These are phyloP conservation scores for Wickerhamomyces subpelliculosus DNA, from an alignment of 805 yeast genomes.

Conservation along the genomic window DNA sequence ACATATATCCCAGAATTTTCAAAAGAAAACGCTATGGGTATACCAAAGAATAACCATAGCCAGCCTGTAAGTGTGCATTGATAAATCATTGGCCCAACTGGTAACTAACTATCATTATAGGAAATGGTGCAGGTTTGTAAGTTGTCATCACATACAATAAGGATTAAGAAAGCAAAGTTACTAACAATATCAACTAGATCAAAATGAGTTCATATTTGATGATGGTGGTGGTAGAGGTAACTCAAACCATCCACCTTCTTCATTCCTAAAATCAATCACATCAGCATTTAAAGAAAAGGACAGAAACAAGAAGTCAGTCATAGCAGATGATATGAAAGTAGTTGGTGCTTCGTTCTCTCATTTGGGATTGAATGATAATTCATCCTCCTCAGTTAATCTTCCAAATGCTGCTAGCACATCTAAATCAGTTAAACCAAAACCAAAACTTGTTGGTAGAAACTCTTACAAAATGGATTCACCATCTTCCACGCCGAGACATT, in stretches of 20 bases:
- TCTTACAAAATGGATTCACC: constrained; percentile 8
- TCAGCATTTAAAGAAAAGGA: constrained; percentile 22
- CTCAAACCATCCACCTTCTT: constrained; percentile 38
- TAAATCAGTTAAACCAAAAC: constrained; percentile 3
- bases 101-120: constrained; percentile 19
- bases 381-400: constrained; percentile 10
- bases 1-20: too few species aligned
- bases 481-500: constrained; percentile 19
- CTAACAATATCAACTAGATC: constrained; percentile 12
- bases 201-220: constrained; percentile 57
- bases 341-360: constrained; percentile 54
- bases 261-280: constrained; percentile 17
- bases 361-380: constrained; percentile 29
- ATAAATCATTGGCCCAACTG: neutral
- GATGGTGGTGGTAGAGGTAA: constrained; percentile 66
- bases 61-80: constrained; percentile 4
- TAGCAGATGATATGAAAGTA: constrained; percentile 29
- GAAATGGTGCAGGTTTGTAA: constrained; percentile 33
- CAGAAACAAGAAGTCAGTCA: constrained; percentile 18
- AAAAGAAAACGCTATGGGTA: constrained; percentile 17
- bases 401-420: constrained; percentile 6
- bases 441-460: constrained; percentile 7
- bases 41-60: constrained; percentile 9
- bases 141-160: constrained; percentile 2
- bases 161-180: neutral